phyloP scores from a whole-genome alignment of 768 basidiomycete species.

The Trametes cingulata region DNA sequence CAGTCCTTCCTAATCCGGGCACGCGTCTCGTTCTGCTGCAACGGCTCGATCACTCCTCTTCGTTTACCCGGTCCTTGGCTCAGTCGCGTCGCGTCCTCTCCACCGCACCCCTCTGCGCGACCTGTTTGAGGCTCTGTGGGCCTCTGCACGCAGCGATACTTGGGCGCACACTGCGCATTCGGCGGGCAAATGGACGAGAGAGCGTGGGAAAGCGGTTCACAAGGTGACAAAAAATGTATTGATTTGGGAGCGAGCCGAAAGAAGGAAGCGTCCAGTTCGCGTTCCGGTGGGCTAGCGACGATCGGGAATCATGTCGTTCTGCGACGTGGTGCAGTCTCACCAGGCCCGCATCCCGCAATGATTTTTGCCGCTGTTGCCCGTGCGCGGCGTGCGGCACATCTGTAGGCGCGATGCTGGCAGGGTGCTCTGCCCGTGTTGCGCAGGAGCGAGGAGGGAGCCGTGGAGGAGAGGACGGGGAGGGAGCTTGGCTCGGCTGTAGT shows the following conservation, averaged over 20 bases:
- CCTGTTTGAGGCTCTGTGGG: not conserved
- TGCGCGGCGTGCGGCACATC: not conserved
- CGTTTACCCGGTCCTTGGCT: slow-evolving; percentile 10
- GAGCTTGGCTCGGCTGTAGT: slow-evolving; percentile 13
- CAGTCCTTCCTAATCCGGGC: slow-evolving; percentile 16
- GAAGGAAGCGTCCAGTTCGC: slow-evolving; percentile 23
- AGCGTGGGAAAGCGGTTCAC: slow-evolving; percentile 27
- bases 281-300: slow-evolving; percentile 25
- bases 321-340: slow-evolving; percentile 20
- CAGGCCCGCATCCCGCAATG: slow-evolving; percentile 8
- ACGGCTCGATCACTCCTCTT: slow-evolving; percentile 20
- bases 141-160: not conserved
- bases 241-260: slow-evolving; percentile 21
- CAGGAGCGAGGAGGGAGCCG: not conserved
- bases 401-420: not conserved
- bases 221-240: slow-evolving; percentile 26
- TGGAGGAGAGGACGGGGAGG: not conserved
- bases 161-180: not conserved
- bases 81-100: not conserved
- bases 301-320: slow-evolving; percentile 26
- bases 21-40: slow-evolving; percentile 23
- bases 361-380: not conserved
- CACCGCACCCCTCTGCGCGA: not conserved
- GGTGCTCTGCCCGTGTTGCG: not conserved
- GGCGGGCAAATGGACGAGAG: slow-evolving; percentile 14